These are phyloP conservation scores for Glycine tomentella DNA, from an alignment of 306 rosid species.

Conservation along the genomic window DNA sequence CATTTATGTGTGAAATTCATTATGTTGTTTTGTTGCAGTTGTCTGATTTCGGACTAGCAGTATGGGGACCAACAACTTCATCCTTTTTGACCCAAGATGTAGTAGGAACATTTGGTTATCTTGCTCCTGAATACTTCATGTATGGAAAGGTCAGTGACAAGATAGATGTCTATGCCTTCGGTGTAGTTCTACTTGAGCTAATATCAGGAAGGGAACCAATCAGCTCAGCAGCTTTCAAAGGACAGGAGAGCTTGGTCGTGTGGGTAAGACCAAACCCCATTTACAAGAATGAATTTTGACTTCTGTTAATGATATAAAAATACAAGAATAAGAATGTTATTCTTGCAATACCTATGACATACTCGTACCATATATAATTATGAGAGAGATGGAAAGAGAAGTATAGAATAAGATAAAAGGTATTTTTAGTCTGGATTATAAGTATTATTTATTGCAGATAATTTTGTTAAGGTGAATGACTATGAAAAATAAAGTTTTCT, in stretches of 20 bases:
- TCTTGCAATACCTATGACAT: no score
- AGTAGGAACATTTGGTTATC: slow-evolving; percentile 93
- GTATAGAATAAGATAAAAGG: no score
- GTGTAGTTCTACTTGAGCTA: slow-evolving; percentile 89
- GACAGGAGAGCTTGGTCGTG: slow-evolving; percentile 81
- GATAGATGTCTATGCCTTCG: slow-evolving; percentile 93
- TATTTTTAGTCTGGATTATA: no score
- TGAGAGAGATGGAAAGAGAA: no score
- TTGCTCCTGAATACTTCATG: slow-evolving; percentile 99
- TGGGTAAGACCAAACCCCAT: slow-evolving; percentile 73
- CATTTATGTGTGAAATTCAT: neutral
- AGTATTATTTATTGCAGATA: no score
- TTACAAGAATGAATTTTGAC: slow-evolving; percentile 2
- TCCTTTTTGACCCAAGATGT: slow-evolving; percentile 70
- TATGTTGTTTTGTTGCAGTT: slow-evolving; percentile 52
- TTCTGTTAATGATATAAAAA: neutral
- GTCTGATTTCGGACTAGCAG: slow-evolving; percentile 92
- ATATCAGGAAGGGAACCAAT: slow-evolving; percentile 88
- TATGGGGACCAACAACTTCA: slow-evolving; percentile 79
- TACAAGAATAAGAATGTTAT: no score
- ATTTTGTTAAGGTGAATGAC: no score
- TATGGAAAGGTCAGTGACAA: slow-evolving; percentile 92
- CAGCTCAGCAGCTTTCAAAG: slow-evolving; percentile 59
- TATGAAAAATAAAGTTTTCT: no score
- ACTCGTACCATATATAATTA: no score